Conservation (phyloP, 192 early-diverging fungal genomes). For the Backusella morwellensis region DNA sequence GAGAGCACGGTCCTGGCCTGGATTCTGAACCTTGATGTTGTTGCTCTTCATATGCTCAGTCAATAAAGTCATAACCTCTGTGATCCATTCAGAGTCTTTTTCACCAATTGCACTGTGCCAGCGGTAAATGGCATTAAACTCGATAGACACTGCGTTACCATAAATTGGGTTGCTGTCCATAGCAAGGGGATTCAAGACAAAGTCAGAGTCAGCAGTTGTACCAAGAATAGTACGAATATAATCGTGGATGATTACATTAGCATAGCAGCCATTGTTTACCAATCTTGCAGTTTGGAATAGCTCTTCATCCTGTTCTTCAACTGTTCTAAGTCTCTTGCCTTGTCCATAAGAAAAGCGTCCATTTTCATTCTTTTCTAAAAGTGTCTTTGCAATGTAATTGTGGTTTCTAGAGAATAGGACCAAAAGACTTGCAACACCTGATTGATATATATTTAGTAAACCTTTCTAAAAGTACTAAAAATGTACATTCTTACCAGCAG, state of each 20-base stretch:
- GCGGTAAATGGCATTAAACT: constrained; percentile 44
- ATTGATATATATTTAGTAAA: neutral
- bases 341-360: constrained; percentile 36
- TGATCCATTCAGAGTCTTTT: constrained; percentile 36
- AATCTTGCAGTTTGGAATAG: constrained; percentile 52
- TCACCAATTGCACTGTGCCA: constrained; percentile 48
- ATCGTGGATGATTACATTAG: constrained; percentile 42
- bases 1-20: neutral
- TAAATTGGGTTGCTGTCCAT: neutral
- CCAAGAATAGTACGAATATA: constrained; percentile 49
- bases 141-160: constrained; percentile 44
- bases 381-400: constrained; percentile 48
- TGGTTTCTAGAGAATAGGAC: constrained; percentile 50
- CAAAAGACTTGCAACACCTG: constrained; percentile 36
- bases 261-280: constrained; percentile 45
- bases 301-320: constrained; percentile 39
- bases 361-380: constrained; percentile 40
- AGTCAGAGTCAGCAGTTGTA: constrained; percentile 26
- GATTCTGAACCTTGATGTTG: neutral
- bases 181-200: constrained; percentile 32
- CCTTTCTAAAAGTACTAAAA: neutral
- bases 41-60: neutral
- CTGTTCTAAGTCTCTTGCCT: neutral
- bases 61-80: constrained; percentile 22
- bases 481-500: constrained; percentile 8